These are phyloP conservation scores for Penicillium salamii DNA, from an alignment of 495 filamentous ascomycete species.

Conservation along the genomic window DNA sequence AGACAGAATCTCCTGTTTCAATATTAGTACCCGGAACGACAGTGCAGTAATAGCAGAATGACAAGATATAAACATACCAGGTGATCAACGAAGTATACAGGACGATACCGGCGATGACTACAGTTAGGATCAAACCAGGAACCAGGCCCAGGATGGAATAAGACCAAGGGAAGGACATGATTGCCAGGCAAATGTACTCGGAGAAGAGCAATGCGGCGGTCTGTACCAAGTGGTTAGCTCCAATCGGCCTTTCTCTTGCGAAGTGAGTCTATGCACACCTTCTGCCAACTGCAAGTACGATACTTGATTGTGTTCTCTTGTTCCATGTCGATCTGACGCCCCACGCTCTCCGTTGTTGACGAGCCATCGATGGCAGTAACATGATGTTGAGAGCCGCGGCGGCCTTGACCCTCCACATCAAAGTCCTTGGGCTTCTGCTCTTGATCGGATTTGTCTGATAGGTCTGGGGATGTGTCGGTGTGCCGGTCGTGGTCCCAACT, in stretches of 20 bases:
- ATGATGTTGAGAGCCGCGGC: slow-evolving; percentile 16
- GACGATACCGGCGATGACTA: slow-evolving; percentile 69
- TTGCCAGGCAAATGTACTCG: slow-evolving; percentile 90
- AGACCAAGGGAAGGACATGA: slow-evolving; percentile 91
- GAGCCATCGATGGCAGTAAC: slow-evolving; percentile 25
- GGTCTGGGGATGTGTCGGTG: slow-evolving; percentile 1
- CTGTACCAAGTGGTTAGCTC: slow-evolving; percentile 47
- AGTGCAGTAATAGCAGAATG: background rate
- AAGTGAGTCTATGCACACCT: slow-evolving; percentile 46
- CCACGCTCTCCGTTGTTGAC: slow-evolving; percentile 46
- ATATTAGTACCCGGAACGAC: background rate
- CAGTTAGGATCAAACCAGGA: slow-evolving; percentile 80
- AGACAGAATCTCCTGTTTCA: slow-evolving; percentile 71
- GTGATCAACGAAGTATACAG: slow-evolving; percentile 82
- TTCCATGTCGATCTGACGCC: slow-evolving; percentile 75
- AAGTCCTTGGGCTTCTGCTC: slow-evolving; percentile 31
- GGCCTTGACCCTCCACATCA: slow-evolving; percentile 34
- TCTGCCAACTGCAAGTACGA: slow-evolving; percentile 85
- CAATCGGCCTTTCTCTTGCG: background rate
- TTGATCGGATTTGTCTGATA: slow-evolving; percentile 23
- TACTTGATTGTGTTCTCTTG: slow-evolving; percentile 80
- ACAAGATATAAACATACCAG: slow-evolving; percentile 58
- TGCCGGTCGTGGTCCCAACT: slow-evolving; percentile 7
- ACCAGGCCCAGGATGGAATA: slow-evolving; percentile 83
- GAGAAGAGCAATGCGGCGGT: slow-evolving; percentile 84